A percentile compares a stretch with the other conserved stretches of the same genome.
Evolutionary conservation across 1,139 yeast genomes (phyloP).

Genomic region (Hanseniaspora gamundiae): DNA sequence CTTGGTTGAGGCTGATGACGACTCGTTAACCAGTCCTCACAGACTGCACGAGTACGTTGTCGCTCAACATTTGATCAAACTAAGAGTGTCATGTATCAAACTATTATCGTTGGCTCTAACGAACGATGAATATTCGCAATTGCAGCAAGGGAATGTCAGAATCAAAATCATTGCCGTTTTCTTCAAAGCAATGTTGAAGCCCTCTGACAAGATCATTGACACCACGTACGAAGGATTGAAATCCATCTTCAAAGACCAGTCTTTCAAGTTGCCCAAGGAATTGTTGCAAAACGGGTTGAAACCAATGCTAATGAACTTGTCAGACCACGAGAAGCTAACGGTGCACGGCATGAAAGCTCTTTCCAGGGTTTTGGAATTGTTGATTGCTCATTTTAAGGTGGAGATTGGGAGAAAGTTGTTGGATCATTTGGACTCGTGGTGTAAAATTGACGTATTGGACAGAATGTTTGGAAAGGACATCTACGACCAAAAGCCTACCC

Average conservation of each 20-base stretch:
- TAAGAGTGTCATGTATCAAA: conserved; percentile 82
- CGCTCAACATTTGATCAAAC: conserved; percentile 71
- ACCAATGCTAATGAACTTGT: conserved; percentile 88
- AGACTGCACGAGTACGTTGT: conserved; percentile 79
- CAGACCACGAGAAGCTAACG: conserved; percentile 84
- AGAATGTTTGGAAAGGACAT: conserved; percentile 25
- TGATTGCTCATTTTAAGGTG: conserved; percentile 88
- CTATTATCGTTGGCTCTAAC: conserved; percentile 75
- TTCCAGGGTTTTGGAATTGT: conserved; percentile 70
- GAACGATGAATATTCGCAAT: conserved; percentile 62
- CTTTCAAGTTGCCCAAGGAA: conserved; percentile 85
- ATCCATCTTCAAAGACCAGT: conserved; percentile 62
- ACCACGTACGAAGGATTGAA: conserved; percentile 88
- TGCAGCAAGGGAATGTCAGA: conserved; percentile 73
- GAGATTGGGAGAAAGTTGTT: conserved; percentile 89
- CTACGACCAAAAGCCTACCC: conserved; percentile 67
- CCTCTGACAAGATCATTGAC: conserved; percentile 76
- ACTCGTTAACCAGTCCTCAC: conserved; percentile 79
- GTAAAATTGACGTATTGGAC: conserved; percentile 62
- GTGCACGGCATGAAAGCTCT: conserved; percentile 86
- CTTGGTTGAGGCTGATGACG: conserved; percentile 95
- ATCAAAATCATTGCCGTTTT: conserved; percentile 84
- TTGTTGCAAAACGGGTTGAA: conserved; percentile 83
- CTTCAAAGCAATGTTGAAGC: conserved; percentile 83
- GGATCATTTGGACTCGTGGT: conserved; percentile 95